Conservation (phyloP, 257 asterid species). For the Gentiana dahurica region DNA sequence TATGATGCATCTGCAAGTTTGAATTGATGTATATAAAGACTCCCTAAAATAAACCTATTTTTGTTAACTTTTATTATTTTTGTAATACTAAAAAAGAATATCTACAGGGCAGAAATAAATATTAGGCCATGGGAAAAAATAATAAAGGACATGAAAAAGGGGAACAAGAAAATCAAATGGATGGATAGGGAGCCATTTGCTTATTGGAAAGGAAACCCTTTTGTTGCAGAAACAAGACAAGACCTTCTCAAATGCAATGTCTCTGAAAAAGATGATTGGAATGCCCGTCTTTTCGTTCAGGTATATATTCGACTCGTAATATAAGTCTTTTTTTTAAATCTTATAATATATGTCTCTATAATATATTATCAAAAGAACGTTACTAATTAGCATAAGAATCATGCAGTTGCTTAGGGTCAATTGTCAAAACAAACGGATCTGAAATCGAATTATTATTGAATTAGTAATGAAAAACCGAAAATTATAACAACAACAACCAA, state of each 20-base stretch:
- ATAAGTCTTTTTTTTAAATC: too few relatives aligned
- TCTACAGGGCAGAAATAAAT: constrained; percentile 31
- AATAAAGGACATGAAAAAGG: constrained; percentile 13
- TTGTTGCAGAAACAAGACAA: constrained; percentile 18
- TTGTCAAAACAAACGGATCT: too few relatives aligned
- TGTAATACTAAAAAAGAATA: background rate
- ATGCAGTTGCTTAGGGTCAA: too few relatives aligned
- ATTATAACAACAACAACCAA: too few relatives aligned
- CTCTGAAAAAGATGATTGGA: constrained; percentile 17
- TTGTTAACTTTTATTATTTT: background rate
- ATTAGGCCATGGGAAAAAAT: constrained; percentile 25
- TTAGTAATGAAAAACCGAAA: too few relatives aligned
- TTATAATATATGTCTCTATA: too few relatives aligned
- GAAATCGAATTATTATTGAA: too few relatives aligned
- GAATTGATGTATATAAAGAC: too few relatives aligned
- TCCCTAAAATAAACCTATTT: background rate
- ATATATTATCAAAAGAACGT: too few relatives aligned
- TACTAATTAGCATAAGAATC: too few relatives aligned
- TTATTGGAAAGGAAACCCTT: constrained; percentile 29
- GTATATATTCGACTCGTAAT: background rate
- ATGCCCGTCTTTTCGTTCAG: constrained; percentile 20
- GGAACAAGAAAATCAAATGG: constrained; percentile 19
- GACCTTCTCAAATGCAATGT: constrained; percentile 23
- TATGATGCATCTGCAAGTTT: too few relatives aligned
- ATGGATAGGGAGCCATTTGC: constrained; percentile 21